These are phyloP conservation scores for Paratinospora sagittata DNA, from an alignment of 164 flowering plant species.

Conservation along the genomic window DNA sequence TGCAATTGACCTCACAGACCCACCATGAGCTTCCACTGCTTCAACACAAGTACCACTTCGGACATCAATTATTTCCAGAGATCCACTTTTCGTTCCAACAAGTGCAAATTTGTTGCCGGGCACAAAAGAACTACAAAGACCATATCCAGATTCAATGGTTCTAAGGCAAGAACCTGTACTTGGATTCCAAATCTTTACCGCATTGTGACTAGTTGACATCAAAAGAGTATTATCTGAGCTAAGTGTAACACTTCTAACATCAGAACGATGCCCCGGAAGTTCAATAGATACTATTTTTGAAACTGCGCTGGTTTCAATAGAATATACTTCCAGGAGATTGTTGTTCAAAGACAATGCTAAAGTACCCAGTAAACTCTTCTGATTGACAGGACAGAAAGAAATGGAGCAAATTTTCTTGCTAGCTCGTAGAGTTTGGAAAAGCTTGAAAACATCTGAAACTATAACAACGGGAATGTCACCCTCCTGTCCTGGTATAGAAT, in stretches of 20 bases:
- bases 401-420: conserved; percentile 81
- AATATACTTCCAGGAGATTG: conserved; percentile 67
- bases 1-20: conserved; percentile 60
- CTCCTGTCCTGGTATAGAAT: conserved; percentile 29
- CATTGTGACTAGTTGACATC: conserved; percentile 89
- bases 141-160: conserved; percentile 85
- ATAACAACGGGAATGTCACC: conserved; percentile 25
- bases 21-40: conserved; percentile 75
- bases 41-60: conserved; percentile 73
- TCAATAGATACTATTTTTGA: conserved; percentile 56
- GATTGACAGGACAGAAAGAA: conserved; percentile 59
- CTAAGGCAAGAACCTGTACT: conserved; percentile 82
- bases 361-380: conserved; percentile 55
- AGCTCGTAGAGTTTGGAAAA: conserved; percentile 61
- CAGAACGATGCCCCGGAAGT: conserved; percentile 89
- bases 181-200: conserved; percentile 91
- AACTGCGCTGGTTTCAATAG: conserved; percentile 40
- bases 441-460: conserved; percentile 78
- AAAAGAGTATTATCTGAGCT: conserved; percentile 83
- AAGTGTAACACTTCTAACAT: conserved; percentile 82
- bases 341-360: conserved; percentile 81
- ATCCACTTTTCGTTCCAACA: conserved; percentile 87
- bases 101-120: conserved; percentile 78
- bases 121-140: conserved; percentile 70
- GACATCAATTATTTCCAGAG: conserved; percentile 77